Evolutionary conservation across 176 grass and related monocot genomes (phyloP).

Genomic region (Sorghum bicolor): DNA sequence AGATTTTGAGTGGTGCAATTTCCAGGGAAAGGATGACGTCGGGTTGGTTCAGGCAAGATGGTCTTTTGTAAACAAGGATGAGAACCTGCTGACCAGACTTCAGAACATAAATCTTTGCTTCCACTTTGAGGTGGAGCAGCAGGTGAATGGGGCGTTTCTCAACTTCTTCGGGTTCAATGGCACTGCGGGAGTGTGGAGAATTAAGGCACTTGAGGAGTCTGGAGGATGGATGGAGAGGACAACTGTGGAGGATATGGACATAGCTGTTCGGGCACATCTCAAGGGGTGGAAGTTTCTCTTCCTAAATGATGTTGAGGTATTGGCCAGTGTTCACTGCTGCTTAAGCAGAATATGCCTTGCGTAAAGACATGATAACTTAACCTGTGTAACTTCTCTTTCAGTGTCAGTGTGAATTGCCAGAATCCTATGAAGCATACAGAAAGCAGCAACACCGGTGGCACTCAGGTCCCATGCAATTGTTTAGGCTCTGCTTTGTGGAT

Average conservation of each 20-base stretch:
- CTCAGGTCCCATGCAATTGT: slow-evolving; percentile 89
- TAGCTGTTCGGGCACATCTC: slow-evolving; percentile 83
- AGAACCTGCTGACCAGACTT: slow-evolving; percentile 78
- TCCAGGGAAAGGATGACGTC: slow-evolving; percentile 77
- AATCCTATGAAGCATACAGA: slow-evolving; percentile 91
- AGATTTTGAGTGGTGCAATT: neutral
- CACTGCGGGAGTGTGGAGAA: slow-evolving; percentile 82
- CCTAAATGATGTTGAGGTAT: slow-evolving; percentile 90
- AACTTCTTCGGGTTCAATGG: slow-evolving; percentile 98
- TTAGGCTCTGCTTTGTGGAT: slow-evolving; percentile 68
- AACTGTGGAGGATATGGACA: slow-evolving; percentile 93
- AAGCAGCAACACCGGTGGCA: slow-evolving; percentile 95
- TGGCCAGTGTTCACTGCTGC: neutral
- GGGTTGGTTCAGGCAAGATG: slow-evolving; percentile 88
- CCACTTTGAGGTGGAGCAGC: slow-evolving; percentile 98
- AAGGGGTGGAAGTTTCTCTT: slow-evolving; percentile 92
- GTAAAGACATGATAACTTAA: slow-evolving; percentile 8
- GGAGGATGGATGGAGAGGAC: slow-evolving; percentile 95
- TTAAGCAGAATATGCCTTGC: neutral
- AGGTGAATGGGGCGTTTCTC: slow-evolving; percentile 79
- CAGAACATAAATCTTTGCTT: slow-evolving; percentile 92
- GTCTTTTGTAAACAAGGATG: slow-evolving; percentile 90
- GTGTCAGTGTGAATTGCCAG: slow-evolving; percentile 85
- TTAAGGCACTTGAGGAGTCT: slow-evolving; percentile 84
- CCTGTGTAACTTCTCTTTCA: slow-evolving; percentile 31